A percentile compares a stretch with the other conserved stretches of the same genome.
These are phyloP conservation scores for Exophiala mesophila DNA, from an alignment of 2,329 filamentous ascomycete species.

Conservation along the genomic window DNA sequence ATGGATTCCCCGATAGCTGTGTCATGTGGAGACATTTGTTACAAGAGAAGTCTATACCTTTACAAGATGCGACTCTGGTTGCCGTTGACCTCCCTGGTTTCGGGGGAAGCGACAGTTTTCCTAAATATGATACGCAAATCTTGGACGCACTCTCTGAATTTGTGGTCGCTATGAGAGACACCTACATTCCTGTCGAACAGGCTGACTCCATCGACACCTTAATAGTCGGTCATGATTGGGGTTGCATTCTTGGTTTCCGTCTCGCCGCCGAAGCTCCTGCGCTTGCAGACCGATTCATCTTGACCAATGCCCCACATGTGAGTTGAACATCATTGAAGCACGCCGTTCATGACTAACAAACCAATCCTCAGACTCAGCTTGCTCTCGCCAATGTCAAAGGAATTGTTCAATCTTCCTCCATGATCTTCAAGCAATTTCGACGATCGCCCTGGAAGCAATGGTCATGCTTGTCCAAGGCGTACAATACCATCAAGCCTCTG, in stretches of 20 bases:
- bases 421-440: slow-evolving; percentile 48
- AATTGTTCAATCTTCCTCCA: slow-evolving; percentile 39
- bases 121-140: slow-evolving; percentile 47
- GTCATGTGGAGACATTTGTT: slow-evolving; percentile 51
- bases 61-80: slow-evolving; percentile 43
- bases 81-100: slow-evolving; percentile 56
- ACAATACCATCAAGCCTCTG: slow-evolving; percentile 43
- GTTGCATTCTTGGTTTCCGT: slow-evolving; percentile 48
- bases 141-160: slow-evolving; percentile 52
- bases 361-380: too few relatives aligned
- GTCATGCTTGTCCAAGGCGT: slow-evolving; percentile 42
- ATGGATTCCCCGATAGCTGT: slow-evolving; percentile 58
- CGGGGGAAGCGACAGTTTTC: slow-evolving; percentile 52
- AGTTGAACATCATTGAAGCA: too few relatives aligned
- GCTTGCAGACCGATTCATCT: slow-evolving; percentile 52
- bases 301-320: slow-evolving; percentile 52
- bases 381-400: slow-evolving; percentile 39
- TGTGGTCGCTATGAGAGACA: slow-evolving; percentile 46
- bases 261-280: slow-evolving; percentile 55
- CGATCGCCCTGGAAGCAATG: slow-evolving; percentile 41
- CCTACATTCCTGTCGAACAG: slow-evolving; percentile 34
- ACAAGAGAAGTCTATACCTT: slow-evolving; percentile 35
- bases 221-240: slow-evolving; percentile 54
- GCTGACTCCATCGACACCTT: slow-evolving; percentile 35
- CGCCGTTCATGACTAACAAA: too few relatives aligned